Evolutionary conservation across 768 basidiomycete genomes (phyloP).

Genomic region (Atractiella rhizophila): DNA sequence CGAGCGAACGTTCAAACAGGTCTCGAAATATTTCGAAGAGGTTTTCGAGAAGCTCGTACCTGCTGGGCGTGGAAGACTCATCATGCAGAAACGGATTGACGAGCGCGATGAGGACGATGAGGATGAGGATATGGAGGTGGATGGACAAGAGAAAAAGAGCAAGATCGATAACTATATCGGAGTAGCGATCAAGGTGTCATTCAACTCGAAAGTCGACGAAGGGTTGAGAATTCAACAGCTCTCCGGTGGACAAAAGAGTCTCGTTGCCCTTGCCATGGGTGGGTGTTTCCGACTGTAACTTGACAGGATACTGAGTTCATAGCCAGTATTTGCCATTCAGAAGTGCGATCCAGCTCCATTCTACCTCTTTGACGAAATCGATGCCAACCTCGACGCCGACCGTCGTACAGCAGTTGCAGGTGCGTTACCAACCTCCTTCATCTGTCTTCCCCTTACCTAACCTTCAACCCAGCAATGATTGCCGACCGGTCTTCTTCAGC

Average conservation of each 20-base stretch:
- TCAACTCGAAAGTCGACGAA: slow-evolving; percentile 95
- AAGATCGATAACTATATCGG: slow-evolving; percentile 82
- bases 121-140: background rate
- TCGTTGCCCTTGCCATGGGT: slow-evolving; percentile 88
- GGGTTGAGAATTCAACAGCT: slow-evolving; percentile 87
- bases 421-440: slow-evolving; percentile 24
- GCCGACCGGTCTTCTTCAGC: slow-evolving; percentile 60
- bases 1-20: slow-evolving; percentile 92
- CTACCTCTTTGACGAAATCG: slow-evolving; percentile 99
- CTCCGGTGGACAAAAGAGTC: slow-evolving; percentile 88
- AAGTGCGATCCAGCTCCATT: slow-evolving; percentile 98
- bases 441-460: background rate
- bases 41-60: slow-evolving; percentile 93
- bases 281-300: slow-evolving; percentile 6
- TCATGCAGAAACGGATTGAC: slow-evolving; percentile 76
- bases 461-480: slow-evolving; percentile 49
- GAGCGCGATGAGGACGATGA: slow-evolving; percentile 29
- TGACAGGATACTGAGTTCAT: background rate
- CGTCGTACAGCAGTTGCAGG: slow-evolving; percentile 89
- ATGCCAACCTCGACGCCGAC: slow-evolving; percentile 91
- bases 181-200: slow-evolving; percentile 91
- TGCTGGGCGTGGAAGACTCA: slow-evolving; percentile 64
- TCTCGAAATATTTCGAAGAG: slow-evolving; percentile 85
- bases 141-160: slow-evolving; percentile 29
- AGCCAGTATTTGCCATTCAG: slow-evolving; percentile 80